phyloP scores from a whole-genome alignment of 805 yeast species.

The Wickerhamomyces rabaulensis region DNA sequence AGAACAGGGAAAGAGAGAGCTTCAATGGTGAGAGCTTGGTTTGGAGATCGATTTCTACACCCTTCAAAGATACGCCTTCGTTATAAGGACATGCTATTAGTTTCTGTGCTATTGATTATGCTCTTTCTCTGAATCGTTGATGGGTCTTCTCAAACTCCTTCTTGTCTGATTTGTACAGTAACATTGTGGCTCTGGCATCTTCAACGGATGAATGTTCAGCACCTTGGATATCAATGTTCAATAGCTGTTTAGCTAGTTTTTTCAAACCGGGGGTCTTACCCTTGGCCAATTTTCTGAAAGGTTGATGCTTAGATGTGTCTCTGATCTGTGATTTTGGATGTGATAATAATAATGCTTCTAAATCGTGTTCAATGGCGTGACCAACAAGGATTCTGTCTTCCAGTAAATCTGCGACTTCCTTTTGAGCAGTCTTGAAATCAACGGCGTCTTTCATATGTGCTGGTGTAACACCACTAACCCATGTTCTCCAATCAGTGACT shows the following conservation, averaged over 20 bases:
- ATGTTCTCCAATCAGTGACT: slow-evolving; percentile 89
- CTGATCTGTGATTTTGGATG: slow-evolving; percentile 62
- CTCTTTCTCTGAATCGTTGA: slow-evolving; percentile 4
- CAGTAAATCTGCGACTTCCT: slow-evolving; percentile 45
- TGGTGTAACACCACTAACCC: slow-evolving; percentile 85
- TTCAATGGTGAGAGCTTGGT: too few species aligned
- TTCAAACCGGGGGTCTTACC: slow-evolving; percentile 75
- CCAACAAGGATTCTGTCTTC: slow-evolving; percentile 65
- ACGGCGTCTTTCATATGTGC: slow-evolving; percentile 64
- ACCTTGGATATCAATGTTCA: slow-evolving; percentile 59
- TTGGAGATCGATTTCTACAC: too few species aligned
- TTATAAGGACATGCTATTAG: slow-evolving; percentile 1
- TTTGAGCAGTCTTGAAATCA: slow-evolving; percentile 61
- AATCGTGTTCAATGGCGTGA: slow-evolving; percentile 79
- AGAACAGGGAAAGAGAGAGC: too few species aligned
- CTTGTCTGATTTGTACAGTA: slow-evolving; percentile 59
- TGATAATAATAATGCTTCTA: slow-evolving; percentile 58
- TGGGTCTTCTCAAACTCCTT: slow-evolving; percentile 51
- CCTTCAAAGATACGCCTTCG: too few species aligned
- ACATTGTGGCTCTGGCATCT: slow-evolving; percentile 87
- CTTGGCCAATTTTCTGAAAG: slow-evolving; percentile 52
- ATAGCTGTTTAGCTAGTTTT: slow-evolving; percentile 50
- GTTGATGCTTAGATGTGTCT: slow-evolving; percentile 66
- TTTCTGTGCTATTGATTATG: background rate
- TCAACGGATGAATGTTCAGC: slow-evolving; percentile 84